A percentile compares a stretch with the other conserved stretches of the same genome.
Conservation (phyloP, 2,329 filamentous ascomycete species). For the Immersiporthe knoxdaviesiana region DNA sequence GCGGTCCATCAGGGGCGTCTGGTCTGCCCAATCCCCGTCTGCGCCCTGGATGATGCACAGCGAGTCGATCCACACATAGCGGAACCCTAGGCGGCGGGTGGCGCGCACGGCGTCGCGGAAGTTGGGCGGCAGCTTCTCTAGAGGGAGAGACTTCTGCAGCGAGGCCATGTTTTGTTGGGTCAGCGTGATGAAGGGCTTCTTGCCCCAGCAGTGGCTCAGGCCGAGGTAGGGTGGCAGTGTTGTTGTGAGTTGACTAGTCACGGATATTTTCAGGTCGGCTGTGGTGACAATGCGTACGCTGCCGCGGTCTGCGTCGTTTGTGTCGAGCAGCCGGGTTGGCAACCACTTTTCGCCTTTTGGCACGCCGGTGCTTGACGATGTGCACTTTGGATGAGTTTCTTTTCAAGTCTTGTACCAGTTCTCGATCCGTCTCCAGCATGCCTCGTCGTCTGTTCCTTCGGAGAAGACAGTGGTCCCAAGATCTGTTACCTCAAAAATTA, state of each 20-base stretch:
- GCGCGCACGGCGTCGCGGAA: background rate
- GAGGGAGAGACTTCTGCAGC: background rate
- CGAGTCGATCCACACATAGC: conserved; percentile 17
- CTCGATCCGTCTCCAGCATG: conserved; percentile 8
- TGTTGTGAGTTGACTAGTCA: too few relatives aligned
- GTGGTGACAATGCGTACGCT: background rate
- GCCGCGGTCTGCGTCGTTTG: background rate
- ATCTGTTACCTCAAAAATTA: background rate
- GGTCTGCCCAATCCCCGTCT: conserved; percentile 7
- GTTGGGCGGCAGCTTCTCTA: background rate
- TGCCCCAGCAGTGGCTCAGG: conserved; percentile 19
- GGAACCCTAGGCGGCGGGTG: background rate
- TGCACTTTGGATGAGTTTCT: background rate
- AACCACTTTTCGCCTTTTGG: background rate
- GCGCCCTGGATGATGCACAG: conserved; percentile 17
- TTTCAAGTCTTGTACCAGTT: conserved; percentile 3
- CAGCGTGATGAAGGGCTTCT: background rate
- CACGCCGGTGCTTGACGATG: background rate
- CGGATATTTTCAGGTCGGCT: background rate
- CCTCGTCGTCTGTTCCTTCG: background rate
- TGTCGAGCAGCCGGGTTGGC: conserved; percentile 4
- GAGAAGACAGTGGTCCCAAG: background rate
- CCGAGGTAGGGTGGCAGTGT: conserved; percentile 3
- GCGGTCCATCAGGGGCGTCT: conserved; percentile 12
- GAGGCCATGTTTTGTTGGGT: background rate